Evolutionary conservation across 2,329 filamentous ascomycete species (phyloP).

Genomic region (Fusarium verticillioides): DNA sequence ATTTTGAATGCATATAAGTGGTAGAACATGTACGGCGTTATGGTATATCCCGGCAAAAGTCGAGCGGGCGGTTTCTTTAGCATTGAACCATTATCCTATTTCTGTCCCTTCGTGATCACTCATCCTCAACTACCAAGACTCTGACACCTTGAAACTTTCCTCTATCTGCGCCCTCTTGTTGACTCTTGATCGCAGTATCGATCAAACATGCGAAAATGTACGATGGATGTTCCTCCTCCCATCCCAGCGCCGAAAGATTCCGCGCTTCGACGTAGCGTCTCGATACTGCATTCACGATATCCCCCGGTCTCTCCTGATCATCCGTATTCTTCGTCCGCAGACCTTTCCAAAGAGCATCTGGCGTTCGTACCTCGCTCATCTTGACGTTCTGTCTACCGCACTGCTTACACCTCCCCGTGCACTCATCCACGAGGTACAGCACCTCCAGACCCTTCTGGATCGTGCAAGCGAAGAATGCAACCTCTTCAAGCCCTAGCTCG

Average conservation of each 20-base stretch:
- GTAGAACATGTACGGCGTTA: constrained; percentile 47
- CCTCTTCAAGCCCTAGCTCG: constrained; percentile 43
- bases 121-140: constrained; percentile 43
- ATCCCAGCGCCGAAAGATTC: constrained; percentile 47
- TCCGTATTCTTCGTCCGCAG: constrained; percentile 29
- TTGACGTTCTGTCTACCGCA: constrained; percentile 28
- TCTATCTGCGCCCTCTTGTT: constrained; percentile 41
- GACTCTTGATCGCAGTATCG: constrained; percentile 44
- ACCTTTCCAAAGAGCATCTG: constrained; percentile 37
- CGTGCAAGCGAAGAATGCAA: constrained; percentile 45
- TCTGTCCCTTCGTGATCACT: constrained; percentile 23
- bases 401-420: constrained; percentile 39
- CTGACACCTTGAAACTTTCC: constrained; percentile 42
- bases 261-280: constrained; percentile 49
- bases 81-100: constrained; percentile 32
- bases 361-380: constrained; percentile 25
- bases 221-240: constrained; percentile 45
- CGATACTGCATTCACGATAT: constrained; percentile 47
- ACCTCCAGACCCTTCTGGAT: constrained; percentile 46
- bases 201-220: constrained; percentile 48
- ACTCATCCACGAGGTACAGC: constrained; percentile 48
- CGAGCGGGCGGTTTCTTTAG: constrained; percentile 44
- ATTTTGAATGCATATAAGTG: constrained; percentile 48
- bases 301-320: constrained; percentile 33
- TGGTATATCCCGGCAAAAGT: constrained; percentile 48